Evolutionary conservation across 345 rosid genomes (phyloP), one percentile per base, ranked within the genome.

Genomic region (Viola odorata): DNA sequence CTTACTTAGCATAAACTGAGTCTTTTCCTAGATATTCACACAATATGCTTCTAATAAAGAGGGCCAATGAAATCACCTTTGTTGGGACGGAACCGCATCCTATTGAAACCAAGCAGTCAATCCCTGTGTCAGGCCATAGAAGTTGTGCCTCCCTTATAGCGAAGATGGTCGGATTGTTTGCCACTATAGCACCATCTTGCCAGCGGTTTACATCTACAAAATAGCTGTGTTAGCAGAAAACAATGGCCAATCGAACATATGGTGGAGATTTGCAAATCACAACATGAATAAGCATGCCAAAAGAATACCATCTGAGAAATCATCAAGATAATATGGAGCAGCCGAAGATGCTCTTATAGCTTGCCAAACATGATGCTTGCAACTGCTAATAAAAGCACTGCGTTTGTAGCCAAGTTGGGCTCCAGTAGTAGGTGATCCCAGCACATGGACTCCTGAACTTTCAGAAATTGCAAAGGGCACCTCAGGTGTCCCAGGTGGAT

Each of bases 311-410:
- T 84, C 88, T 3, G 97, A 94, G 78, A 79, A 94, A 73, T 94
- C 99, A 82, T 94, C 97, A 57, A 94, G 97, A 82, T 94, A 94
- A 79, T 94, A 94, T 13, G 99, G 99, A 69, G 96, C 97, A 40
- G 99, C 99, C 68, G 99, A 94, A 53, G 99, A 94, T 50, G 99
- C 99, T 73, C 97, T 85, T 71, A 94, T 94, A n/a, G 97, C 99
- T 77, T 90, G 84, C 99, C 99, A 94, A 65, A 88, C 67, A 53
- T 82, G 86, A 79, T 94, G 97, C 82, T 86, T 94, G 70, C 96
- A 94, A 66, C 97, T 94, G 65, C 99, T 96, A 68, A 90, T 84
- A 78, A 86, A 94, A 69, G 97, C 99, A 79, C 88, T 85, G 68
- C 85, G 85, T 72, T 71, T 86, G 69, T 86, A 91, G 69, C 99